Evolutionary conservation across 2,329 filamentous ascomycete genomes (phyloP).

Genomic region (Dothistroma pini): DNA sequence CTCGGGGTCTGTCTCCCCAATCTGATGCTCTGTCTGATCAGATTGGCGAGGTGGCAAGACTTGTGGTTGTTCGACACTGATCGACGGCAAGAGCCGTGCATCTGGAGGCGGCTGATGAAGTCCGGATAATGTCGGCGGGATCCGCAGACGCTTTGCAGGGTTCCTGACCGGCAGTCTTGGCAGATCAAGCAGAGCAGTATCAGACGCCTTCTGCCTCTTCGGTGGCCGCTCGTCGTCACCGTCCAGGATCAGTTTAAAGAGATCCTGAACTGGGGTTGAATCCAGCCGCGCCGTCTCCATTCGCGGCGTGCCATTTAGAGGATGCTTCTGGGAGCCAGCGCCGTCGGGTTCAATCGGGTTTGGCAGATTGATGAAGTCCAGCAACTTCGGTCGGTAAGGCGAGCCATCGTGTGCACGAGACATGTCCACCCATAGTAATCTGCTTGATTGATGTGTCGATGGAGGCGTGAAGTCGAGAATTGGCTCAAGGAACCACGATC

Average conservation of each 20-base stretch:
- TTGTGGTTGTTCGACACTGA: constrained; percentile 37
- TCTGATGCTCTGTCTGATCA: background rate
- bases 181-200: constrained; percentile 23
- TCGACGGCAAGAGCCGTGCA: constrained; percentile 58
- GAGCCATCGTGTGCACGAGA: background rate
- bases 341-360: constrained; percentile 38
- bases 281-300: constrained; percentile 27
- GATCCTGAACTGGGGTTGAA: constrained; percentile 26
- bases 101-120: constrained; percentile 62
- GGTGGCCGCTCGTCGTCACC: constrained; percentile 33
- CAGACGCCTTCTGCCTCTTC: constrained; percentile 25
- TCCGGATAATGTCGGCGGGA: constrained; percentile 54
- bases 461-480: background rate
- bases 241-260: constrained; percentile 27
- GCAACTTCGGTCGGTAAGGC: constrained; percentile 29
- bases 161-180: constrained; percentile 38
- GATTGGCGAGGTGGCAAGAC: constrained; percentile 12
- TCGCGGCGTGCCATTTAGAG: constrained; percentile 31
- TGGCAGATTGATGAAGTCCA: constrained; percentile 35
- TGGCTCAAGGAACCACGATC: background rate
- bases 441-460: background rate
- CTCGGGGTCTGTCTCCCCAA: background rate
- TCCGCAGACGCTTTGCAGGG: constrained; percentile 35
- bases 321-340: constrained; percentile 30
- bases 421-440: background rate